Evolutionary conservation across 1,139 yeast species (phyloP).

Genomic region (Yamadazyma spencermartinsiae): DNA sequence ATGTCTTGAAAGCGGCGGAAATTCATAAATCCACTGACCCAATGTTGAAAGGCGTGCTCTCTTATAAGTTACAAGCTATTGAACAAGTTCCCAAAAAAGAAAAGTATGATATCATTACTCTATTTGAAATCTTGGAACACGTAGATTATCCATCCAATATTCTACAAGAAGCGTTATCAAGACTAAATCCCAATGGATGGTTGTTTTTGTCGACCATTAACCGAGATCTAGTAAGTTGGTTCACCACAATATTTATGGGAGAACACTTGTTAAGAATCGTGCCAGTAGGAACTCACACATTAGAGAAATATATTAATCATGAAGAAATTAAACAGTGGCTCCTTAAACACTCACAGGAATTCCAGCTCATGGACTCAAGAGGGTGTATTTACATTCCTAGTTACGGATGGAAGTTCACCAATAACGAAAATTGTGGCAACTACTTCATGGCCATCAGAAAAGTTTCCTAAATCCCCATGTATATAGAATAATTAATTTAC

Average conservation of each 20-base stretch:
- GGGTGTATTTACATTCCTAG: constrained; percentile 86
- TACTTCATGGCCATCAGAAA: constrained; percentile 81
- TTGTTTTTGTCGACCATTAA: constrained; percentile 88
- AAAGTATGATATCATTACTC: constrained; percentile 73
- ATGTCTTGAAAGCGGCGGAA: constrained; percentile 79
- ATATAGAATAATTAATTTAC: constrained; percentile 6
- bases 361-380: constrained; percentile 61
- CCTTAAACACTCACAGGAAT: constrained; percentile 35
- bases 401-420: constrained; percentile 78
- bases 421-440: constrained; percentile 66
- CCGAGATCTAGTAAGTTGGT: constrained; percentile 85
- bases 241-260: constrained; percentile 90
- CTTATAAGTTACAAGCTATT: constrained; percentile 60
- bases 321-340: constrained; percentile 72
- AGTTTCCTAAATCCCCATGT: constrained; percentile 18
- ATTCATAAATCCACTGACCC: constrained; percentile 72
- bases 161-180: constrained; percentile 61
- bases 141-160: constrained; percentile 82
- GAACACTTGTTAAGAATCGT: constrained; percentile 79
- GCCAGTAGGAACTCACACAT: constrained; percentile 90
- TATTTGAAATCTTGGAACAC: constrained; percentile 95
- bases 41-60: constrained; percentile 47
- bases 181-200: constrained; percentile 80
- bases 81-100: constrained; percentile 53
- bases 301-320: constrained; percentile 81